A percentile compares a stretch with the other conserved stretches of the same genome.
These are phyloP conservation scores for Knufia petricola DNA, from an alignment of 2,329 filamentous ascomycete species.

Conservation along the genomic window DNA sequence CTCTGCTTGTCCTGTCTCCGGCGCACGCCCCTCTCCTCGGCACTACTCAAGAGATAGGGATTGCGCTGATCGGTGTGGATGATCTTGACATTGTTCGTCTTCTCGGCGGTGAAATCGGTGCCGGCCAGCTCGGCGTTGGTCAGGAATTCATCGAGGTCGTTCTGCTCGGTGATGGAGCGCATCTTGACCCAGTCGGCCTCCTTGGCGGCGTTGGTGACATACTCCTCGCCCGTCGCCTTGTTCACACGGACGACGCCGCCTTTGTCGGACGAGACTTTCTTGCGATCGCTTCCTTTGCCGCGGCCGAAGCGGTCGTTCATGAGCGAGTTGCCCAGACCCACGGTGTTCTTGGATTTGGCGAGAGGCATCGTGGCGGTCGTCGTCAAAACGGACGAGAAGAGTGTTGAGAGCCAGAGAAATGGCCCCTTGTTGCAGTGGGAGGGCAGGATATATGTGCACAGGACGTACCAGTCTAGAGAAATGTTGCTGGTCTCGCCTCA, in stretches of 20 bases:
- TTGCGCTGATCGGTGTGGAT: conserved; percentile 96
- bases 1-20: conserved; percentile 77
- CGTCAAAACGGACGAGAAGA: background rate
- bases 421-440: too few relatives aligned
- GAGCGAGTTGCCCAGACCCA: conserved; percentile 90
- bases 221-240: conserved; percentile 71
- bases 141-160: conserved; percentile 90
- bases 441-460: background rate
- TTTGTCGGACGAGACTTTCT: conserved; percentile 53
- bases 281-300: conserved; percentile 75
- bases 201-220: conserved; percentile 81
- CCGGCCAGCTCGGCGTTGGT: conserved; percentile 93
- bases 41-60: conserved; percentile 76
- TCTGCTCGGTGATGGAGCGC: conserved; percentile 96
- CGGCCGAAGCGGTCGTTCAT: conserved; percentile 99
- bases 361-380: conserved; percentile 50
- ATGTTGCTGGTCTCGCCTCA: background rate
- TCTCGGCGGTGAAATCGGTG: conserved; percentile 97
- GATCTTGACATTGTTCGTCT: conserved; percentile 98
- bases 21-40: conserved; percentile 68
- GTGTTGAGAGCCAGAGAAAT: background rate
- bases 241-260: conserved; percentile 56
- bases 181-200: conserved; percentile 98
- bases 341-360: conserved; percentile 88
- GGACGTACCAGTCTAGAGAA: background rate